These are phyloP conservation scores for Phytophthora vignae DNA, from an alignment of 352 stramenopile species.

Conservation along the genomic window DNA sequence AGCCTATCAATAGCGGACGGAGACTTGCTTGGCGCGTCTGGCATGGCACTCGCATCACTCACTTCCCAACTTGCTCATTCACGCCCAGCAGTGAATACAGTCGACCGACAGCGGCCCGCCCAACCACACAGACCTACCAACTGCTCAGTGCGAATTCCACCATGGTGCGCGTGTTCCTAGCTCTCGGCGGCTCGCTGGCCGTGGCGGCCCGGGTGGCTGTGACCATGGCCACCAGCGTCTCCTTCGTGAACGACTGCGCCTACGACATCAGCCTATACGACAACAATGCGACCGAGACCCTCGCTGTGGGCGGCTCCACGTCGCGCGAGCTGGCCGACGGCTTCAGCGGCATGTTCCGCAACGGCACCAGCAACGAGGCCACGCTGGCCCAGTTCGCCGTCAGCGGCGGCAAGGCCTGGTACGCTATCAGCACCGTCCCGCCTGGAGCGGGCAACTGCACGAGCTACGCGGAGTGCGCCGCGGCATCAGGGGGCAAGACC, in stretches of 20 bases:
- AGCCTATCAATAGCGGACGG: constrained; percentile 25
- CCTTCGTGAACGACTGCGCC: constrained; percentile 55
- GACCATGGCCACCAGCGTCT: constrained; percentile 39
- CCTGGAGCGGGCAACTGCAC: constrained; percentile 60
- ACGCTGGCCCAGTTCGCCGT: constrained; percentile 66
- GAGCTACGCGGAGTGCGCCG: constrained; percentile 59
- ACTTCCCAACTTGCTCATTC: constrained; percentile 27
- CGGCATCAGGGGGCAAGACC: constrained; percentile 48
- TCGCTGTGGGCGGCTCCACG: constrained; percentile 38
- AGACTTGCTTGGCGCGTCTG: constrained; percentile 1
- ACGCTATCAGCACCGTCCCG: constrained; percentile 65
- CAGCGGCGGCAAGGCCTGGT: constrained; percentile 56
- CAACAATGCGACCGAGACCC: constrained; percentile 45
- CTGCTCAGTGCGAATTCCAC: not conserved
- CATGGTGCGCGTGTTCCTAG: constrained; percentile 44
- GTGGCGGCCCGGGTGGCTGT: constrained; percentile 36
- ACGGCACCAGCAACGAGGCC: constrained; percentile 48
- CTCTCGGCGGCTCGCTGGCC: constrained; percentile 32
- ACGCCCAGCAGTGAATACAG: constrained; percentile 33
- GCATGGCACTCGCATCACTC: constrained; percentile 10
- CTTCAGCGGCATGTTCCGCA: constrained; percentile 74
- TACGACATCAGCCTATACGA: constrained; percentile 61
- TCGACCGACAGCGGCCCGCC: constrained; percentile 15
- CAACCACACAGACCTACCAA: not conserved
- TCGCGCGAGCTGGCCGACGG: constrained; percentile 40